phyloP scores from a whole-genome alignment of 2,329 filamentous ascomycete species.

The Microascus cirrosus region DNA sequence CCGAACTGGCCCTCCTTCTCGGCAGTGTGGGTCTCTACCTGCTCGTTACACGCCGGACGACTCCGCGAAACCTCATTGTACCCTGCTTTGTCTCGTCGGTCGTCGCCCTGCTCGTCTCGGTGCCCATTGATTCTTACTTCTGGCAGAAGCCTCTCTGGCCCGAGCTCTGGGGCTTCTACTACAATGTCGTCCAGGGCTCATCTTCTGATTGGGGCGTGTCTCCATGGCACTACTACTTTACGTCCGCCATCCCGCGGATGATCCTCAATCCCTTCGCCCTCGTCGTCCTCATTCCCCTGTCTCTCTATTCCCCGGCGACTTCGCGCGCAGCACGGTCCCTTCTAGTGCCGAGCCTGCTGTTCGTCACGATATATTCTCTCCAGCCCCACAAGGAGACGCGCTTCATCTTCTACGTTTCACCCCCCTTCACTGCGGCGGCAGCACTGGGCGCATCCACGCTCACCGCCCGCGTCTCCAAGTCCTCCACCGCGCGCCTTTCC shows the following conservation, averaged over 20 bases:
- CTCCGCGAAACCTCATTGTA: slow-evolving; percentile 46
- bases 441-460: slow-evolving; percentile 64
- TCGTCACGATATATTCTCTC: slow-evolving; percentile 69
- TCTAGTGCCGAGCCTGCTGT: slow-evolving; percentile 57
- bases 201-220: slow-evolving; percentile 81
- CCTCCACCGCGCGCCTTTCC: slow-evolving; percentile 18
- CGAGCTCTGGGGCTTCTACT: slow-evolving; percentile 80
- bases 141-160: slow-evolving; percentile 87
- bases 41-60: slow-evolving; percentile 42
- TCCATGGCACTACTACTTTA: slow-evolving; percentile 79
- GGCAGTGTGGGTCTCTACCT: slow-evolving; percentile 55
- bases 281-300: slow-evolving; percentile 40
- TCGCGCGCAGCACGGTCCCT: slow-evolving; percentile 31
- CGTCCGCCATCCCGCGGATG: slow-evolving; percentile 68
- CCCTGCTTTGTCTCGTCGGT: slow-evolving; percentile 54
- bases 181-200: slow-evolving; percentile 76
- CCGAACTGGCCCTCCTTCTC: slow-evolving; percentile 77
- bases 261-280: slow-evolving; percentile 67
- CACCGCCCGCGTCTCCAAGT: slow-evolving; percentile 55
- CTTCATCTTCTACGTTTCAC: slow-evolving; percentile 84
- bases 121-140: slow-evolving; percentile 82
- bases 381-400: slow-evolving; percentile 95
- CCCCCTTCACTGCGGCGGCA: slow-evolving; percentile 66
- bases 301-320: slow-evolving; percentile 36
- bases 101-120: slow-evolving; percentile 57